A percentile compares a stretch with the other conserved stretches of the same genome.
Evolutionary conservation across 169 alveolate genomes (phyloP).

Genomic region (Plasmodium blacklocki): DNA sequence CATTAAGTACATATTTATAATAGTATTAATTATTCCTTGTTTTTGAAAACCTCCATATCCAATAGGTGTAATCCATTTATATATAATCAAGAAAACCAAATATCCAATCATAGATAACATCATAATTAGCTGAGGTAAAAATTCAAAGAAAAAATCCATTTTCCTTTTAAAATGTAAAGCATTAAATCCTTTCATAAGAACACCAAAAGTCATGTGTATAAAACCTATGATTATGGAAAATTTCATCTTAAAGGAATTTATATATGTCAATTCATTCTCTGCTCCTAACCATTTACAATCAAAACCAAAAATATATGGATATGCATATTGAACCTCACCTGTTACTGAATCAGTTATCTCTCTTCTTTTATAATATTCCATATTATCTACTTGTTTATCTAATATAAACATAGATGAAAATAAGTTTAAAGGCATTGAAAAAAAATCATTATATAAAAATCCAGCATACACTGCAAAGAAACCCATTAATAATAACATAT

Average conservation of each 20-base stretch:
- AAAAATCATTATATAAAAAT: constrained; percentile 97
- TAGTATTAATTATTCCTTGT: constrained; percentile 96
- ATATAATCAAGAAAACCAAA: constrained; percentile 94
- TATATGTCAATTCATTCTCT: constrained; percentile 94
- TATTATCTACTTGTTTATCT: constrained; percentile 65
- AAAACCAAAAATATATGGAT: constrained; percentile 96
- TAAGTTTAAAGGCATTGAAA: constrained; percentile 95
- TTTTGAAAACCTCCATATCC: constrained; percentile 86
- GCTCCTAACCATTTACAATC: constrained; percentile 99
- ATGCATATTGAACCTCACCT: constrained; percentile 59
- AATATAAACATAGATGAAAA: constrained; percentile 92
- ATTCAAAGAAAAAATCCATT: constrained; percentile 96
- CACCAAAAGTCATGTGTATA: constrained; percentile 95
- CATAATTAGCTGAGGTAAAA: constrained; percentile 97
- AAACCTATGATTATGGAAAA: constrained; percentile 96
- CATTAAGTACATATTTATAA: constrained; percentile 95
- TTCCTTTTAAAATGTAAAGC: constrained; percentile 91
- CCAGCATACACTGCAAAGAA: constrained; percentile 96
- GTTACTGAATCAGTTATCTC: constrained; percentile 23
- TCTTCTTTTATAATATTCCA: constrained; percentile 52
- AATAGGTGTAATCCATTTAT: constrained; percentile 95
- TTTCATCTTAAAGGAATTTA: constrained; percentile 99
- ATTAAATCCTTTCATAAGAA: constrained; percentile 95
- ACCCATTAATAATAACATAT: constrained; percentile 96
- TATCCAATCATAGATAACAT: constrained; percentile 96